Evolutionary conservation across 495 filamentous ascomycete species (phyloP).

Genomic region (Aspergillus homomorphus): DNA sequence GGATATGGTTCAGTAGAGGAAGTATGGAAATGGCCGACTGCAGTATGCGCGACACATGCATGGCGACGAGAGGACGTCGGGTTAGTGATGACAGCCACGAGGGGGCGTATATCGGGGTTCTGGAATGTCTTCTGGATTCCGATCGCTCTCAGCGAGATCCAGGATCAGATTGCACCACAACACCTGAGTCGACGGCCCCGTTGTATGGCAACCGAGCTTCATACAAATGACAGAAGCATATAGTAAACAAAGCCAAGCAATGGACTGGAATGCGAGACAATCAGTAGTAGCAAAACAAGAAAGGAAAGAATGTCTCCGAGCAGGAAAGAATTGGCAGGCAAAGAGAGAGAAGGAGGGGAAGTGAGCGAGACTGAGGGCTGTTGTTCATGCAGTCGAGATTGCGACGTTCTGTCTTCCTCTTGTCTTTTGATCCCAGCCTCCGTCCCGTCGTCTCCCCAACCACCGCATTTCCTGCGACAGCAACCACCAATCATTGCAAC

Average conservation of each 20-base stretch:
- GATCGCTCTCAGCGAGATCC: background rate
- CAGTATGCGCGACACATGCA: constrained; percentile 30
- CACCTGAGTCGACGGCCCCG: background rate
- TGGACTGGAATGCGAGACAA: background rate
- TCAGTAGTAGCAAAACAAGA: background rate
- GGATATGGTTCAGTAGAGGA: constrained; percentile 22
- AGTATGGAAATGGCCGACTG: constrained; percentile 29
- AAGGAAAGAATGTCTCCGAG: constrained; percentile 19
- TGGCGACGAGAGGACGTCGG: constrained; percentile 19
- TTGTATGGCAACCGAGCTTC: background rate
- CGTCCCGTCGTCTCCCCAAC: constrained; percentile 36
- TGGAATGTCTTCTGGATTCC: constrained; percentile 1
- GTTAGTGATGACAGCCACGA: constrained; percentile 1
- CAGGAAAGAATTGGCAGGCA: constrained; percentile 4
- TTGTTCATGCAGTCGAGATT: background rate
- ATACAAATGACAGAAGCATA: background rate
- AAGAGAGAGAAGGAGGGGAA: constrained; percentile 1
- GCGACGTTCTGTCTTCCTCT: background rate
- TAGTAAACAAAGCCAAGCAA: constrained; percentile 2
- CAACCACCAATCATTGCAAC: constrained; percentile 18
- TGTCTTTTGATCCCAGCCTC: constrained; percentile 32
- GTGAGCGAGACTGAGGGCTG: background rate
- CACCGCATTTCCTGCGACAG: constrained; percentile 38
- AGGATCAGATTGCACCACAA: background rate
- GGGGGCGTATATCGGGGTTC: background rate